A percentile compares a stretch with the other conserved stretches of the same genome.
Evolutionary conservation across 306 rosid species (phyloP).

Genomic region (Carpinus fangiana): DNA sequence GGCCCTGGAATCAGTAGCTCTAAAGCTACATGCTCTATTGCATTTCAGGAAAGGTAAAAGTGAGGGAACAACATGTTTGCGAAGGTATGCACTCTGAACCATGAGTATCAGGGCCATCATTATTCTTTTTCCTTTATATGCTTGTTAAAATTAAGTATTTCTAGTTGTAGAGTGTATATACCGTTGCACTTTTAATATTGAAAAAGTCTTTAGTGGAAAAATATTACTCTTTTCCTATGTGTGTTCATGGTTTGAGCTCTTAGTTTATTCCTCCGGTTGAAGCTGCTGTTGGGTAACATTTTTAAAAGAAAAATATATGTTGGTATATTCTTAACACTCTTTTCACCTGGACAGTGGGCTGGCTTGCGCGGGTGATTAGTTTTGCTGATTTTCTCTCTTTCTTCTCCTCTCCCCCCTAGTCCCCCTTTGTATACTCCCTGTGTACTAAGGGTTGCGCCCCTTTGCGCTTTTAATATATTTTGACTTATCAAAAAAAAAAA

Average conservation of each 20-base stretch:
- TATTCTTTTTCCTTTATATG: neutral
- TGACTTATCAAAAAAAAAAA: too few relatives aligned
- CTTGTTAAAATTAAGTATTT: neutral
- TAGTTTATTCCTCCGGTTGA: neutral
- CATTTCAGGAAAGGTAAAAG: slow-evolving; percentile 24
- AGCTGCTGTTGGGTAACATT: neutral
- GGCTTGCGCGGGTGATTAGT: too few relatives aligned
- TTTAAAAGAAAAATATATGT: neutral
- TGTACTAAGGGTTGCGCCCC: too few relatives aligned
- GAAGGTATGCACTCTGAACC: slow-evolving; percentile 11
- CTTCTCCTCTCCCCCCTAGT: too few relatives aligned
- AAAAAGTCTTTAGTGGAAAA: neutral
- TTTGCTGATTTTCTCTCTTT: too few relatives aligned
- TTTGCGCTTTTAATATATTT: too few relatives aligned
- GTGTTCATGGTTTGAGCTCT: neutral
- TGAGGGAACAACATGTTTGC: slow-evolving; percentile 18
- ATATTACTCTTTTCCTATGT: neutral
- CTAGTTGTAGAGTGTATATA: neutral
- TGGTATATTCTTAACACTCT: too few relatives aligned
- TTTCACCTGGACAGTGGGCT: too few relatives aligned
- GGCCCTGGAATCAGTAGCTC: neutral
- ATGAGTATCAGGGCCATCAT: neutral
- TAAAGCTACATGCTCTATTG: slow-evolving; percentile 2
- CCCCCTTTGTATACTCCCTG: too few relatives aligned
- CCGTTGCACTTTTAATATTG: neutral